Evolutionary conservation across 768 basidiomycete genomes (phyloP).

Genomic region (Suillus bovinus): DNA sequence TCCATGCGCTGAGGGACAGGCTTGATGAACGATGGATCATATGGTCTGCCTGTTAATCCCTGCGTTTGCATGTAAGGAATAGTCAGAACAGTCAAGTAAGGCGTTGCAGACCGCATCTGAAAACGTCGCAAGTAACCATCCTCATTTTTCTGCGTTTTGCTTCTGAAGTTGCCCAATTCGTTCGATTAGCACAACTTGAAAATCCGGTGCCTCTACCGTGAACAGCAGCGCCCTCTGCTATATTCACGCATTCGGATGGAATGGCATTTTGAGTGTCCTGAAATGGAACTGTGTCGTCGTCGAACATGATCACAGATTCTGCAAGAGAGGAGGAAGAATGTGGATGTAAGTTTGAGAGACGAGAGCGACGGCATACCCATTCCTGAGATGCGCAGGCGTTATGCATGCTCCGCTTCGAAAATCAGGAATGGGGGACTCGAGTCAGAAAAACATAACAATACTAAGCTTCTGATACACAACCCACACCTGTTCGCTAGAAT

Average conservation of each 20-base stretch:
- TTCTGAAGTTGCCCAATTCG: background rate
- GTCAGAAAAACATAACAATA: background rate
- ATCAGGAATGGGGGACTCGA: background rate
- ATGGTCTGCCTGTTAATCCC: background rate
- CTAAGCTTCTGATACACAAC: background rate
- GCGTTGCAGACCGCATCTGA: background rate
- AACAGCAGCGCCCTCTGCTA: background rate
- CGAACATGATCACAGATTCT: background rate
- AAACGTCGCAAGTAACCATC: background rate
- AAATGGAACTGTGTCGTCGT: no score
- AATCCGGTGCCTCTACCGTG: background rate
- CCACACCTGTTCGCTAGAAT: background rate
- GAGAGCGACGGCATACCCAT: background rate
- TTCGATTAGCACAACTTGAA: background rate
- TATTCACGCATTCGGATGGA: background rate
- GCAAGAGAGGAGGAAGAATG: background rate
- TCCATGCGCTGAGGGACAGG: slow-evolving; percentile 16
- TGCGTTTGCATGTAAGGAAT: background rate
- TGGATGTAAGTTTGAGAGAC: background rate
- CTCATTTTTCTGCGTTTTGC: background rate
- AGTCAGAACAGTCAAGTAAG: background rate
- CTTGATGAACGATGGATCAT: slow-evolving; percentile 10
- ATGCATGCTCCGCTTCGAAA: background rate
- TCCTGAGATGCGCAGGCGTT: background rate
- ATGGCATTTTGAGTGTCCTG: background rate